These are phyloP conservation scores for Curvularia lunata DNA, from an alignment of 2,329 filamentous ascomycete genomes.

Conservation along the genomic window DNA sequence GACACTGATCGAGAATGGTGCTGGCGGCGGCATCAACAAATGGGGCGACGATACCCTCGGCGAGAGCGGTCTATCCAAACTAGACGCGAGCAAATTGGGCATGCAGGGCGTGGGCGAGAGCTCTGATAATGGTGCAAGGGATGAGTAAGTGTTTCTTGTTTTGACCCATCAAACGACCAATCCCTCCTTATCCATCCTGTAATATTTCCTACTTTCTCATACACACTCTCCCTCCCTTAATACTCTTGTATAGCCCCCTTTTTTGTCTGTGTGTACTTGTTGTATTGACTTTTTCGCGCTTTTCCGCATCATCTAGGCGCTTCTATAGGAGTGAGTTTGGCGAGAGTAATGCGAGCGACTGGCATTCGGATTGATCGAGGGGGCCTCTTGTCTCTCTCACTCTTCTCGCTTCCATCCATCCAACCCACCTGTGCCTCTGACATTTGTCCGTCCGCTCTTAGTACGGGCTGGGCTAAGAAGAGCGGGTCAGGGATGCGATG, in stretches of 20 bases:
- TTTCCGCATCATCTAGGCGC: conserved; percentile 10
- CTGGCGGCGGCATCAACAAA: conserved; percentile 1
- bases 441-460: background rate
- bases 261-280: background rate
- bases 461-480: background rate
- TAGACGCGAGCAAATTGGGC: conserved; percentile 21
- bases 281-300: conserved; percentile 11
- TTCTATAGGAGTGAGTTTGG: conserved; percentile 30
- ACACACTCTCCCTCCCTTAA: background rate
- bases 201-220: background rate
- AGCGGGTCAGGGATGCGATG: background rate
- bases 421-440: background rate
- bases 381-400: background rate
- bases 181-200: background rate
- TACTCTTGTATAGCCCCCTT: background rate
- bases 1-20: conserved; percentile 30
- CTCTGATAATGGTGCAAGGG: conserved; percentile 31
- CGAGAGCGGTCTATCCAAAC: conserved; percentile 34
- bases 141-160: conserved; percentile 26
- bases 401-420: background rate
- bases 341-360: conserved; percentile 29
- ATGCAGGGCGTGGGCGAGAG: conserved; percentile 27
- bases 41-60: conserved; percentile 44
- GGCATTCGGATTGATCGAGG: conserved; percentile 27
- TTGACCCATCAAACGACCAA: background rate